phyloP scores from a whole-genome alignment of 495 filamentous ascomycete genomes.

The Aspergillus olivimuriae region DNA sequence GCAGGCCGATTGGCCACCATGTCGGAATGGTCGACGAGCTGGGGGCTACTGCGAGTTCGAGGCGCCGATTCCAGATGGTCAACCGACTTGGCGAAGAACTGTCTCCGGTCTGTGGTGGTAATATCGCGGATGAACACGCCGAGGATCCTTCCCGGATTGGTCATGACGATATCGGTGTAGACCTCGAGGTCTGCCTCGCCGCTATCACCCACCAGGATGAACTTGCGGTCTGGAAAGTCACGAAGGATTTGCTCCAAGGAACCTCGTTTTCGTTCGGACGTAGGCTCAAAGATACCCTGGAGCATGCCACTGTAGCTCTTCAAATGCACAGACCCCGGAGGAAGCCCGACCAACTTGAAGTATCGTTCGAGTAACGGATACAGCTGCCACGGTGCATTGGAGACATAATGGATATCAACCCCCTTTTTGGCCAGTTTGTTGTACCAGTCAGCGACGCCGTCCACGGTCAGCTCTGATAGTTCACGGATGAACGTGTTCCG shows the following conservation, averaged over 20 bases:
- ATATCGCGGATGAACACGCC: conserved; percentile 92
- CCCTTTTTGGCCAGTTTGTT: conserved; percentile 63
- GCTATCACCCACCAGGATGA: conserved; percentile 89
- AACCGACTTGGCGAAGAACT: conserved; percentile 73
- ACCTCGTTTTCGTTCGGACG: conserved; percentile 86
- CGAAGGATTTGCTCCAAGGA: conserved; percentile 76
- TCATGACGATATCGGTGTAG: conserved; percentile 84
- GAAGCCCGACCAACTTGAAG: conserved; percentile 73
- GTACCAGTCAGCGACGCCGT: conserved; percentile 90
- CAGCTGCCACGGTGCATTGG: conserved; percentile 93
- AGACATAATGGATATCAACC: conserved; percentile 86
- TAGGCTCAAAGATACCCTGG: conserved; percentile 96
- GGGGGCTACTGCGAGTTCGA: conserved; percentile 23
- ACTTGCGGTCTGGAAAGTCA: conserved; percentile 86
- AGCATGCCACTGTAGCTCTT: conserved; percentile 96
- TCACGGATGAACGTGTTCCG: conserved; percentile 91
- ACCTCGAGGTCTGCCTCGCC: conserved; percentile 96
- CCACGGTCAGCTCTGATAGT: conserved; percentile 68
- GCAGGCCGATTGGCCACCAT: conserved; percentile 22
- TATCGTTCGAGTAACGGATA: conserved; percentile 81
- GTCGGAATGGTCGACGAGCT: conserved; percentile 25
- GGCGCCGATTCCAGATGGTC: conserved; percentile 23
- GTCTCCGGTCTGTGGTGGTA: conserved; percentile 61
- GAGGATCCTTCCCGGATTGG: conserved; percentile 74
- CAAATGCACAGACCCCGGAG: conserved; percentile 82